Evolutionary conservation across 306 rosid species (phyloP), one percentile per base, ranked within the genome.

Genomic region (Vigna nakashimae): DNA sequence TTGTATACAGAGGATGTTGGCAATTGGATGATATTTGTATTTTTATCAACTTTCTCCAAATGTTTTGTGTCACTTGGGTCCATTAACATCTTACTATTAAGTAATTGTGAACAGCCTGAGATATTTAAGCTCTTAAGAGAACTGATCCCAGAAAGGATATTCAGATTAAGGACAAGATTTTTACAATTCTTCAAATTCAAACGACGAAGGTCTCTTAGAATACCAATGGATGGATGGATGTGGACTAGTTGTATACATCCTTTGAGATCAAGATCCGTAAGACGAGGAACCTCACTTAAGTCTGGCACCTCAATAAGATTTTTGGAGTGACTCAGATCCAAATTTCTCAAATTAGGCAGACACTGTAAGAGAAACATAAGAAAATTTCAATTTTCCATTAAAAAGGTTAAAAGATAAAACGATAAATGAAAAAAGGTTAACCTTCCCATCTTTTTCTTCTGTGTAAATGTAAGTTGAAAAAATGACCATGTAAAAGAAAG

Each of bases 201-300:
- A 4, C 0, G 1, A 24, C 0, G 3, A 57, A 57, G 64, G 2
- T 57, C 9, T 24, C 9, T 24, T 24, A 57, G 9, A 57, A 4
- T 24, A 4, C 64, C 36, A 24, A 57, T 57, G 9, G 64, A 57
- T 57, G 36, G 36, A 22, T 57, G n/a, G 1, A 57, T 24, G 8
- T 6, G n/a, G 16, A 3, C 26, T 7, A 75, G 20, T 1, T 63
- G 20, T 8, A 11, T 14, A n/a, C 80, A 75, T 49, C 72, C 72
- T 18, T 7, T 0, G 14, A 75, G 72, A 34, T 0, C 0, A 0
- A 65, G 53, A 0, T 0, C 0, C 65, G 0, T 6, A 14, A 76
- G 73, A 36, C 20, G 68, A 2, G 73, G 73, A 3, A 3, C 5
- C 2, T 30, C 51, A 0, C 7, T 1, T 14, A 76, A 76, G 45